A percentile compares a stretch with the other conserved stretches of the same genome.
These are phyloP conservation scores for Thinopyrum elongatum DNA, from an alignment of 176 grass and related monocot species.

Conservation along the genomic window DNA sequence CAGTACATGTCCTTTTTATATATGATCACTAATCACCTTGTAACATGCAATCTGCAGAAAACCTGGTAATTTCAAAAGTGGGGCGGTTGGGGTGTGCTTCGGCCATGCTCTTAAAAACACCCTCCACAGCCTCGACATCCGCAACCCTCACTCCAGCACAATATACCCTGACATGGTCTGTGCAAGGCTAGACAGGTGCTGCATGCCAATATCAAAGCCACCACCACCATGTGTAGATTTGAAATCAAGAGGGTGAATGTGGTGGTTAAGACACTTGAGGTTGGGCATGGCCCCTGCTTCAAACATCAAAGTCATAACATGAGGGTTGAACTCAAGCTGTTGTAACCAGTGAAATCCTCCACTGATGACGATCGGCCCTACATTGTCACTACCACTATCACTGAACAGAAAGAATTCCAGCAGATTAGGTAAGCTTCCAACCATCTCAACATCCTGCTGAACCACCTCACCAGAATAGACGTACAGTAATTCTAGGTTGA, in stretches of 20 bases:
- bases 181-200: neutral
- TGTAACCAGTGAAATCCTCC: neutral
- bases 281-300: neutral
- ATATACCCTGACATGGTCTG: fast-evolving
- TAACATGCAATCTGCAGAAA: neutral
- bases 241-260: neutral
- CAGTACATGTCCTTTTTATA: too few species aligned
- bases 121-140: neutral
- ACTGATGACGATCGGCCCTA: neutral
- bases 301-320: neutral
- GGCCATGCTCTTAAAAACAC: neutral
- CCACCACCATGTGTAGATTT: neutral
- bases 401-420: too few species aligned
- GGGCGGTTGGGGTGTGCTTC: neutral
- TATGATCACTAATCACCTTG: neutral
- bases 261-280: neutral
- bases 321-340: fast-evolving
- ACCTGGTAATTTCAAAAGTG: neutral
- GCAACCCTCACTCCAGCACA: neutral
- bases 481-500: neutral
- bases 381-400: neutral
- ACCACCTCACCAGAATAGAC: neutral
- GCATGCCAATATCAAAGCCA: neutral
- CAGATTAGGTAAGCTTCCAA: neutral
- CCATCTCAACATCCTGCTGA: neutral